A percentile compares a stretch with the other conserved stretches of the same genome.
These are phyloP conservation scores for Fusarium haematococcum DNA, from an alignment of 2,329 filamentous ascomycete species.

Conservation along the genomic window DNA sequence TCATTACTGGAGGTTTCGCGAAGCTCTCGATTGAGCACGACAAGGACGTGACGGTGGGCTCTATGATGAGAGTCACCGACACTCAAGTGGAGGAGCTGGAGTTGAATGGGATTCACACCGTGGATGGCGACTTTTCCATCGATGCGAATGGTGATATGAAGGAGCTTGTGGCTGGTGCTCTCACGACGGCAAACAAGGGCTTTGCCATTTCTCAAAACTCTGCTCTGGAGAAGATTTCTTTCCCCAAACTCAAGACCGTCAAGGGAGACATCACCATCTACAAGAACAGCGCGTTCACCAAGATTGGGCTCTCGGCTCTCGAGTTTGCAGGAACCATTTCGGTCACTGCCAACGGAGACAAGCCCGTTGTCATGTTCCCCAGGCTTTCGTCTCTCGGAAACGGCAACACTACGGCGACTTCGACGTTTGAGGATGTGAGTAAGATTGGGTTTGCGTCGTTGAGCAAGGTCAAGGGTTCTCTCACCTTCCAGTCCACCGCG, in stretches of 20 bases:
- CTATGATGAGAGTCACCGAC: conserved; percentile 41
- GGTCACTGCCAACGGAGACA: conserved; percentile 39
- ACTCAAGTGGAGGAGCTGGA: conserved; percentile 34
- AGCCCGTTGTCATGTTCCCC: conserved; percentile 33
- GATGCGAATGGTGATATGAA: conserved; percentile 38
- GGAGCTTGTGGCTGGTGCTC: conserved; percentile 22
- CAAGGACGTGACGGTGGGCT: conserved; percentile 27
- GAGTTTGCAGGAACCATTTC: conserved; percentile 43
- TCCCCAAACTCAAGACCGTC: conserved; percentile 40
- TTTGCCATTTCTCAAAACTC: conserved; percentile 39
- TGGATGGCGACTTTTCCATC: conserved; percentile 42
- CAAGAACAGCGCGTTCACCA: conserved; percentile 36
- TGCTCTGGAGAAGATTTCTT: conserved; percentile 31
- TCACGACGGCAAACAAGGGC: conserved; percentile 40
- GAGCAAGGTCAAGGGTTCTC: conserved; percentile 37
- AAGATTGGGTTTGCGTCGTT: conserved; percentile 41
- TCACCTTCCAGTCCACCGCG: conserved; percentile 37
- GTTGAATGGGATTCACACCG: conserved; percentile 38
- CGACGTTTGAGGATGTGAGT: conserved; percentile 32
- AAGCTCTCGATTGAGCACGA: conserved; percentile 38
- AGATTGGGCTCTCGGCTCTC: conserved; percentile 34
- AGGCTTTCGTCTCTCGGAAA: conserved; percentile 39
- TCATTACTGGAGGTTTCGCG: conserved; percentile 37
- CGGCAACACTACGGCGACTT: conserved; percentile 40
- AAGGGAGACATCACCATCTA: conserved; percentile 43